Conservation (phyloP, 257 asterid genomes). For the Scutellaria barbata region DNA sequence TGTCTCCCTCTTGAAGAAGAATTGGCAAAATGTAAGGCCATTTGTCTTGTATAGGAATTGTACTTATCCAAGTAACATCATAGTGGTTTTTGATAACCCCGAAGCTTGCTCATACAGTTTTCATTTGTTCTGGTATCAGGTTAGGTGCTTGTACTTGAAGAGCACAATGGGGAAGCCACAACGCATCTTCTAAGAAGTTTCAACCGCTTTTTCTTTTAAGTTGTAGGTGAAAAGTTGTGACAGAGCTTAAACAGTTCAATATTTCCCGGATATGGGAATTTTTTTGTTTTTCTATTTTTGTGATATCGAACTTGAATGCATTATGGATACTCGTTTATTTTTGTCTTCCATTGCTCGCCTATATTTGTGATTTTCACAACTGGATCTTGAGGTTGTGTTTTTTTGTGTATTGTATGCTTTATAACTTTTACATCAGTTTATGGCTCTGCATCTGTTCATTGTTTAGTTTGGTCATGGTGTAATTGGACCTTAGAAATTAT, state of each 20-base stretch:
- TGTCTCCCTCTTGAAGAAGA: slow-evolving; percentile 58
- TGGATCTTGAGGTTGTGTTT: too few species aligned
- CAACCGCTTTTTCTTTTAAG: background rate
- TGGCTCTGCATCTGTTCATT: too few species aligned
- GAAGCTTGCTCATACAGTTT: background rate
- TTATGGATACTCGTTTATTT: slow-evolving; percentile 20
- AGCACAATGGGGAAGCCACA: slow-evolving; percentile 63
- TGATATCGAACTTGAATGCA: slow-evolving; percentile 1
- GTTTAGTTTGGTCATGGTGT: too few species aligned
- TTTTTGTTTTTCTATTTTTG: slow-evolving; percentile 35
- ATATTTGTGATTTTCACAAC: background rate
- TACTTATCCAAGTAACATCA: too few species aligned
- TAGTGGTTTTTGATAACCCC: too few species aligned
- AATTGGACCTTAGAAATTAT: too few species aligned
- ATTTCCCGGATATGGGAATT: slow-evolving; percentile 30
- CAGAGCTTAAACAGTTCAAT: slow-evolving; percentile 25
- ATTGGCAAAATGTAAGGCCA: slow-evolving; percentile 57
- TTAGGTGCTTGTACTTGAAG: slow-evolving; percentile 60
- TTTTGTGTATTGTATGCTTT: background rate
- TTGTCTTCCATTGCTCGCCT: background rate
- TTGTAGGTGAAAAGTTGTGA: slow-evolving; percentile 16
- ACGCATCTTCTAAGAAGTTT: slow-evolving; percentile 46
- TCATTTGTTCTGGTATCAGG: slow-evolving; percentile 37
- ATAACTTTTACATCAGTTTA: too few species aligned
- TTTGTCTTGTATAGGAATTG: background rate